phyloP scores from a whole-genome alignment of 345 rosid genomes.

The Rhizophora mangle region DNA sequence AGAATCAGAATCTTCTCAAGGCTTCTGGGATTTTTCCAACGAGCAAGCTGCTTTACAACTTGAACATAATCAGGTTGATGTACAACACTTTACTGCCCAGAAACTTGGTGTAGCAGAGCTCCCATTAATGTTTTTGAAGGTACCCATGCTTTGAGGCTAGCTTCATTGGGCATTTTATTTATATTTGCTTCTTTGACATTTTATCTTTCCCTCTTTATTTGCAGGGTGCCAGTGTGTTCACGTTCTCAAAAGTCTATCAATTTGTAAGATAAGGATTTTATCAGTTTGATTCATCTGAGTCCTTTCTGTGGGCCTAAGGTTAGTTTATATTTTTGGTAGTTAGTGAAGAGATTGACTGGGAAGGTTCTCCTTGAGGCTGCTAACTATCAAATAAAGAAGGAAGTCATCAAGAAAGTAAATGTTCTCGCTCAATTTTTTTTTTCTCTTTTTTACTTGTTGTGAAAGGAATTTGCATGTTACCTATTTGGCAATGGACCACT shows the following conservation, averaged over 20 bases:
- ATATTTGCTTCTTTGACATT: neutral
- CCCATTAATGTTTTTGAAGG: conserved; percentile 75
- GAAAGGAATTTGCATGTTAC: neutral
- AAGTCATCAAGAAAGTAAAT: conserved; percentile 65
- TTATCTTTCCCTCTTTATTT: conserved; percentile 18
- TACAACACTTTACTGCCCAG: conserved; percentile 57
- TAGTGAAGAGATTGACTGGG: conserved; percentile 59
- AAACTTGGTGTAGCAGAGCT: conserved; percentile 58
- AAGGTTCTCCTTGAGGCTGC: conserved; percentile 77
- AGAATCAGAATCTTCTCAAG: conserved; percentile 53
- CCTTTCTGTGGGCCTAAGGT: conserved; percentile 8
- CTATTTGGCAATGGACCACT: no score
- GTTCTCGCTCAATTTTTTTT: neutral
- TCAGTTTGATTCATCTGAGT: conserved; percentile 12
- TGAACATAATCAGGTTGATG: conserved; percentile 66
- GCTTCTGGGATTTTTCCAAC: conserved; percentile 46
- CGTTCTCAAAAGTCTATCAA: conserved; percentile 70
- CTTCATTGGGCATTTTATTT: neutral
- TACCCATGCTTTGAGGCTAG: conserved; percentile 15
- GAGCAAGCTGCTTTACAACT: conserved; percentile 52
- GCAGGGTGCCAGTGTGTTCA: conserved; percentile 73
- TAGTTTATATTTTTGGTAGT: conserved; percentile 38
- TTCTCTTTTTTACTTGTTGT: neutral
- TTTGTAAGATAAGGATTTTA: conserved; percentile 46
- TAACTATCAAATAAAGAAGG: conserved; percentile 74